Evolutionary conservation across 148 eudicot species (phyloP), one percentile per base, ranked within the genome.

Genomic region (Rhododendron molle): DNA sequence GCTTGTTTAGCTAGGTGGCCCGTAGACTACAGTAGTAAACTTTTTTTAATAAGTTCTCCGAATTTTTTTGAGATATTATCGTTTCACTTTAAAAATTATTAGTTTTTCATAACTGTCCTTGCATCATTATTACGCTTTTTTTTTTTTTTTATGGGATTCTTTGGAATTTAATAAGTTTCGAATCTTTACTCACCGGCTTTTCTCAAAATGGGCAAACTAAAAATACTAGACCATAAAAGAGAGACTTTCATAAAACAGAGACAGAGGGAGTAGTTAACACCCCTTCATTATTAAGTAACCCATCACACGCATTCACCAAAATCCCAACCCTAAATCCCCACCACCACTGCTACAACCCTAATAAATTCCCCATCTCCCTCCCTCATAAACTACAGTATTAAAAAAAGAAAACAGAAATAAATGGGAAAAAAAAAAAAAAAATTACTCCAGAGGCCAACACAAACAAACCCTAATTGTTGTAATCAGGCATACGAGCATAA

Each of bases 401-500:
- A 49, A 11, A 49, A 9, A 11, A 49, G 0, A 13, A 3, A 50
- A 50, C 13, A 2, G 0, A 18, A 5, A 3, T 3, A 16, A 69
- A 40, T 40, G 1, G 44, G 44, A 6, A 40, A 40, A 40, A 40
- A 40, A 40, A 40, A 40, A 6, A 40, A 40, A 40, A n/a, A n/a
- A n/a, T n/a, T 40, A 40, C 23, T 20, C 71, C 28, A 65, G 71
- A 47, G 50, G 28, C 69, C 11, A 62, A 20, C 8, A 26, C 15
- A 30, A 71, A 71, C 76, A 71, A 32, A 71, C 76, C 76, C 74
- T 28, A 69, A 36, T 12, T 26, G 73, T 81, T 81, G 83, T 32
- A 30, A 56, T 2, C 83, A 34, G 72, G n/a, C 76, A 71, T 76
- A 60, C 10, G 44, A 62, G 84, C 93, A 86, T 87, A 94, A 28